These are phyloP conservation scores for Venturia aucupariae DNA, from an alignment of 2,329 filamentous ascomycete species.

Conservation along the genomic window DNA sequence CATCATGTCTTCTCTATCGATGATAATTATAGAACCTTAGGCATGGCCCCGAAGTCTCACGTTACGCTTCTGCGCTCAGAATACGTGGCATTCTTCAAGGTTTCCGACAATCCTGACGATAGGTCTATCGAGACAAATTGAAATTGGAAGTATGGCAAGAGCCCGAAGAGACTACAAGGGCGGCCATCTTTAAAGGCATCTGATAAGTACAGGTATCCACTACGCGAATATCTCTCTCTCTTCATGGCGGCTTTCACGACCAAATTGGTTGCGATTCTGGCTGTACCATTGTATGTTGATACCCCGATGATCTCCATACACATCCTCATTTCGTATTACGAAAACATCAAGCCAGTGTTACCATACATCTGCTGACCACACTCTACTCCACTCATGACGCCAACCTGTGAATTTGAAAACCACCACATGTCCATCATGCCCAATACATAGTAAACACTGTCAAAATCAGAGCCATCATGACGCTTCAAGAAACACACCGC, in stretches of 20 bases:
- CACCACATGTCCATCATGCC: background rate
- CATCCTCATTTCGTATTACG: background rate
- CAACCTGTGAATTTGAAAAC: background rate
- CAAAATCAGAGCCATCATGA: background rate
- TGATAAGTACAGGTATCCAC: background rate
- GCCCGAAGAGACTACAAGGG: background rate
- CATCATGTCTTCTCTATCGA: no score
- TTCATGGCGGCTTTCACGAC: background rate
- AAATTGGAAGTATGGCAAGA: no score
- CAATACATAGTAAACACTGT: background rate
- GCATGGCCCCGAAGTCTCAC: no score
- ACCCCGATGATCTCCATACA: background rate
- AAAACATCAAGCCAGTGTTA: background rate
- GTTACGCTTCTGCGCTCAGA: no score
- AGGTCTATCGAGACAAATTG: no score
- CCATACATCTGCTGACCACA: background rate
- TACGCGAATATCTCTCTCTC: background rate
- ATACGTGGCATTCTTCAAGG: no score
- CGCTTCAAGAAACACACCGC: background rate
- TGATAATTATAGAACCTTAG: no score
- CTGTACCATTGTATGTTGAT: background rate
- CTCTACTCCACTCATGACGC: background rate
- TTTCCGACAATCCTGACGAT: no score
- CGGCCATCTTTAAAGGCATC: background rate
- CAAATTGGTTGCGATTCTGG: background rate